Evolutionary conservation across 2,329 filamentous ascomycete species (phyloP).

Genomic region (Capronia epimyces): DNA sequence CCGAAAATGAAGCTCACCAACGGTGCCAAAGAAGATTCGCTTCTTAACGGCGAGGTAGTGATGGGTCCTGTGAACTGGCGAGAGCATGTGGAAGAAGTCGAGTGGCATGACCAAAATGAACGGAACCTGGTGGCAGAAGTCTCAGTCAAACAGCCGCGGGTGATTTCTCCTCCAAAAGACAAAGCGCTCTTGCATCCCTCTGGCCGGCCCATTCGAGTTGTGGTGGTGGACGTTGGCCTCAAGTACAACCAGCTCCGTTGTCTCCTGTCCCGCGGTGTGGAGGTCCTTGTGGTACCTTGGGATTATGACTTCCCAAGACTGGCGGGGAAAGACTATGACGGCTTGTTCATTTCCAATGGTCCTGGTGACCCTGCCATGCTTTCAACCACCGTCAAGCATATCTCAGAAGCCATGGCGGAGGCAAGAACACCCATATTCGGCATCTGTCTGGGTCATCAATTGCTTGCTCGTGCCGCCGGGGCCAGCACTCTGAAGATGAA

Average conservation of each 20-base stretch:
- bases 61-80: conserved; percentile 44
- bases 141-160: conserved; percentile 77
- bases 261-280: conserved; percentile 82
- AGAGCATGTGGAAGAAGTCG: conserved; percentile 66
- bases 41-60: conserved; percentile 34
- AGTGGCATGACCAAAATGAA: conserved; percentile 87
- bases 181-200: conserved; percentile 78
- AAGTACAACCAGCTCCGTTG: conserved; percentile 98
- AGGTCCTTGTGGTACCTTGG: conserved; percentile 93
- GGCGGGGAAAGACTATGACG: conserved; percentile 80
- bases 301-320: conserved; percentile 81
- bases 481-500: conserved; percentile 93
- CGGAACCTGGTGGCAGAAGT: conserved; percentile 68
- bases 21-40: conserved; percentile 34
- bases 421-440: conserved; percentile 85
- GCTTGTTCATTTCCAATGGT: conserved; percentile 95
- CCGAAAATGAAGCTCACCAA: conserved; percentile 38
- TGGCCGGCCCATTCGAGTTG: conserved; percentile 76
- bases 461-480: conserved; percentile 81
- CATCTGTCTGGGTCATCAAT: conserved; percentile 92
- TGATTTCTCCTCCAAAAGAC: conserved; percentile 70
- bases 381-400: conserved; percentile 70
- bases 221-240: conserved; percentile 94
- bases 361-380: conserved; percentile 91
- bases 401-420: conserved; percentile 68